Evolutionary conservation across 2,329 filamentous ascomycete species (phyloP).

Genomic region (Colletotrichum cuscutae): DNA sequence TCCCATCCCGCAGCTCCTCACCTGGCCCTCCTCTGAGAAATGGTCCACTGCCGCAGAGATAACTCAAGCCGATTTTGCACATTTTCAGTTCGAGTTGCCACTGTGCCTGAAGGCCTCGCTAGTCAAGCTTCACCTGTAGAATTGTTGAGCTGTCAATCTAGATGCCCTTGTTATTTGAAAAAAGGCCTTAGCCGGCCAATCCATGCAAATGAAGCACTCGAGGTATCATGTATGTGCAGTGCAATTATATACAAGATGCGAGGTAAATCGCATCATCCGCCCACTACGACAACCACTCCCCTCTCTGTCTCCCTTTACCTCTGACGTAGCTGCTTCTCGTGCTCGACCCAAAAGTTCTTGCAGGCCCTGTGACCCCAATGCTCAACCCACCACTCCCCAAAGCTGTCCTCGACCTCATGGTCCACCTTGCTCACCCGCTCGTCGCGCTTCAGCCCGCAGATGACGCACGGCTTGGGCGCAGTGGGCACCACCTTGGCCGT

Average conservation of each 20-base stretch:
- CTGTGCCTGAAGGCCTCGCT: not conserved
- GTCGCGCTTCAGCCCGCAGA: slow-evolving; percentile 90
- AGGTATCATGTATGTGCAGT: slow-evolving; percentile 25
- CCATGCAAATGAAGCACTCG: not conserved
- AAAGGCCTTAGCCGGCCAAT: not conserved
- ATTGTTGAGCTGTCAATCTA: not conserved
- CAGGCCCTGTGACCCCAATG: slow-evolving; percentile 86
- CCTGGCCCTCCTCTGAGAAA: not conserved
- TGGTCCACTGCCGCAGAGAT: not conserved
- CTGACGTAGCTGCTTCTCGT: slow-evolving; percentile 76
- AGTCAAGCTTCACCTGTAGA: slow-evolving; percentile 1
- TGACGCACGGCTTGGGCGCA: slow-evolving; percentile 79
- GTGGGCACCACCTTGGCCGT: slow-evolving; percentile 78
- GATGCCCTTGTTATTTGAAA: not conserved
- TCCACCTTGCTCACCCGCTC: slow-evolving; percentile 84
- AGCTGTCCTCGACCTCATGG: slow-evolving; percentile 83
- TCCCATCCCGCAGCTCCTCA: not conserved
- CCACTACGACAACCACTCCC: not conserved
- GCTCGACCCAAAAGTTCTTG: slow-evolving; percentile 85
- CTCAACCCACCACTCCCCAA: slow-evolving; percentile 97
- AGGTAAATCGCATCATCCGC: not conserved
- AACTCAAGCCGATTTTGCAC: not conserved
- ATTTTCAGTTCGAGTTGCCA: not conserved
- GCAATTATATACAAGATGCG: slow-evolving; percentile 12
- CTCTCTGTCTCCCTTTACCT: slow-evolving; percentile 55